phyloP scores from a whole-genome alignment of 495 filamentous ascomycete genomes.

The Rhypophila decipiens region DNA sequence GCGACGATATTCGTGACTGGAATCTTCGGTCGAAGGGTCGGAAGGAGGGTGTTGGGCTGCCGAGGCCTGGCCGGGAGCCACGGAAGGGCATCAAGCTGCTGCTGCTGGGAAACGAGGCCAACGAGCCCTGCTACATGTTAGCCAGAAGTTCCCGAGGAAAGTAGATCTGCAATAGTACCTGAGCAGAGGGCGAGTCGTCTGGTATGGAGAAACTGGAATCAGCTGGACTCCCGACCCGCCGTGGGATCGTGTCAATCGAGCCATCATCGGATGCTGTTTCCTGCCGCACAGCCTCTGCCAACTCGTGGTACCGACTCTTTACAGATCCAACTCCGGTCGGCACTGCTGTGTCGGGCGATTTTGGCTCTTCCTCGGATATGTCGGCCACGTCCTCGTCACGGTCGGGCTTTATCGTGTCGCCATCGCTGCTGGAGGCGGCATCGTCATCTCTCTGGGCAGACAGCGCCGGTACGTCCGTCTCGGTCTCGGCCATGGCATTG shows the following conservation, averaged over 20 bases:
- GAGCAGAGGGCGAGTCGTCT: conserved; percentile 84
- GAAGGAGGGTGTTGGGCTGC: conserved; percentile 68
- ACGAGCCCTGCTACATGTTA: conserved; percentile 61
- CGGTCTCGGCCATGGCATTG: conserved; percentile 31
- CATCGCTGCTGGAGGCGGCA: conserved; percentile 38
- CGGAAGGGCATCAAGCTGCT: conserved; percentile 51
- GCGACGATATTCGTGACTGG: conserved; percentile 71
- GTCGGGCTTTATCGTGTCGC: conserved; percentile 38
- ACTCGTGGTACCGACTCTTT: conserved; percentile 40
- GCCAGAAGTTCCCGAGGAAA: conserved; percentile 6
- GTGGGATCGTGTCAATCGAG: conserved; percentile 31
- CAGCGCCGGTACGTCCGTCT: conserved; percentile 36
- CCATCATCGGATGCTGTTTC: conserved; percentile 45
- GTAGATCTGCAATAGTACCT: conserved; percentile 43
- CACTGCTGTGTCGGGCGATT: conserved; percentile 15
- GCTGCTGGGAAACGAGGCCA: conserved; percentile 69
- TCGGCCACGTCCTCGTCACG: conserved; percentile 36
- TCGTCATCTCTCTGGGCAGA: conserved; percentile 16
- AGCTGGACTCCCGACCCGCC: conserved; percentile 38
- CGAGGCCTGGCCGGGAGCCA: conserved; percentile 39
- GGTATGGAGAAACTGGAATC: conserved; percentile 60
- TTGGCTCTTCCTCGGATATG: conserved; percentile 31
- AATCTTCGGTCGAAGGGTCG: conserved; percentile 92
- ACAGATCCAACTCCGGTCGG: conserved; percentile 27
- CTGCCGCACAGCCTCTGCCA: conserved; percentile 27